A percentile compares a stretch with the other conserved stretches of the same genome.
phyloP scores from a whole-genome alignment of 2,329 filamentous ascomycete species.

The Phyllosticta paracitricarpa region DNA sequence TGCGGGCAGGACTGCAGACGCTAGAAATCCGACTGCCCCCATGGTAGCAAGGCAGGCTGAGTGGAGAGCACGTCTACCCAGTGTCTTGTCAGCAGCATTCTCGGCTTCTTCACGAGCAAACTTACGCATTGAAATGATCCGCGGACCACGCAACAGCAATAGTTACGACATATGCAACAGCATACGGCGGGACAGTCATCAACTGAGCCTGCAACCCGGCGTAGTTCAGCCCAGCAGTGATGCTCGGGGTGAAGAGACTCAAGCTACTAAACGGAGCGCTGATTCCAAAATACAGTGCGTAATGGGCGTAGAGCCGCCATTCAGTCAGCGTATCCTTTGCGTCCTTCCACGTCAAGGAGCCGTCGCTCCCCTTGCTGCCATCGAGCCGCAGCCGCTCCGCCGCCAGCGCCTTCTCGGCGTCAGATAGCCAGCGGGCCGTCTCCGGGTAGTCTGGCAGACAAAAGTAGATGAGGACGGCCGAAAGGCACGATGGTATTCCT shows the following conservation, averaged over 20 bases:
- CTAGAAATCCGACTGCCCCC: conserved; percentile 49
- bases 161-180: conserved; percentile 46
- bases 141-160: conserved; percentile 41
- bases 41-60: conserved; percentile 40
- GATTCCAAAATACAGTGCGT: conserved; percentile 25
- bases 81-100: not conserved
- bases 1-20: conserved; percentile 53
- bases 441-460: conserved; percentile 42
- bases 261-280: conserved; percentile 26
- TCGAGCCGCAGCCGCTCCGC: conserved; percentile 32
- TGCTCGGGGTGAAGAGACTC: conserved; percentile 53
- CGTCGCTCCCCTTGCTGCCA: conserved; percentile 30
- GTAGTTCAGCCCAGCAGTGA: conserved; percentile 48
- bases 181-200: conserved; percentile 58
- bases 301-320: conserved; percentile 44
- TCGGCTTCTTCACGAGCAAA: not conserved
- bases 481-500: conserved; percentile 29
- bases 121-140: conserved; percentile 47
- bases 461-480: conserved; percentile 34
- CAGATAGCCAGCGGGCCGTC: conserved; percentile 35
- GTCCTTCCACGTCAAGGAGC: conserved; percentile 39
- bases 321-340: conserved; percentile 39
- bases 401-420: conserved; percentile 35
- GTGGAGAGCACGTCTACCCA: conserved; percentile 37
- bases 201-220: conserved; percentile 51